Evolutionary conservation across 441 rosid genomes (phyloP), one percentile per base, ranked within the genome.

Genomic region (Eruca vesicaria): DNA sequence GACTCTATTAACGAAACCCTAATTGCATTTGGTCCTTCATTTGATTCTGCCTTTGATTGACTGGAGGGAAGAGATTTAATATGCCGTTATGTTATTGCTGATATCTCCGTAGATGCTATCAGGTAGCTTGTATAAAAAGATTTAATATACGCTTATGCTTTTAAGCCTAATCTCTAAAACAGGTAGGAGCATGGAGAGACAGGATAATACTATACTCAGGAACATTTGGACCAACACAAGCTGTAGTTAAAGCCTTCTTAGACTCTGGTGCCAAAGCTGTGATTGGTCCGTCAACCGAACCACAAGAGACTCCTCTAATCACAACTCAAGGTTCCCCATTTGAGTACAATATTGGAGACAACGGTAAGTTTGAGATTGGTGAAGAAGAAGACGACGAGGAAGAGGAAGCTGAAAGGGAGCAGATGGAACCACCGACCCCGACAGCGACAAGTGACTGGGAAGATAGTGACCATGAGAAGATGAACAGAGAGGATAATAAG

Each of bases 141-240:
- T 70, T 19, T 7, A 4, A 11, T 48, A 18, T 50, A 35, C 23
- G 10, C 70, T 55, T 19, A 29, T n/a, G 59, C 38, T 41, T 10
- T 28, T 28, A 53, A 16, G 41, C 6, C 14, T 28, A 29, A 36
- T 53, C 23, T 11, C 9, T 6, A 65, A 76, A 70, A 43, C 76
- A 94, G 99, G 91, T 87, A 38, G 99, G 99, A 80, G 97, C 95
- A 70, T 96, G 99, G 98, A 87, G 99, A 80, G 99, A 93, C 65
- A 86, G 97, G 86, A 87, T 96, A 71, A 90, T 96, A 73, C 77
- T 96, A 29, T 96, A 89, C 83, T 81, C 97, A 2, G 99, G 98
- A 71, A 85, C 87, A 19, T 96, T 79, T 56, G 97, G 99, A 70
- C 97, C 91, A 20, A 81, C 85, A 36, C 83, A 84, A 76, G 74